These are phyloP conservation scores for Asterophora parasitica DNA, from an alignment of 768 basidiomycete species.

Conservation along the genomic window DNA sequence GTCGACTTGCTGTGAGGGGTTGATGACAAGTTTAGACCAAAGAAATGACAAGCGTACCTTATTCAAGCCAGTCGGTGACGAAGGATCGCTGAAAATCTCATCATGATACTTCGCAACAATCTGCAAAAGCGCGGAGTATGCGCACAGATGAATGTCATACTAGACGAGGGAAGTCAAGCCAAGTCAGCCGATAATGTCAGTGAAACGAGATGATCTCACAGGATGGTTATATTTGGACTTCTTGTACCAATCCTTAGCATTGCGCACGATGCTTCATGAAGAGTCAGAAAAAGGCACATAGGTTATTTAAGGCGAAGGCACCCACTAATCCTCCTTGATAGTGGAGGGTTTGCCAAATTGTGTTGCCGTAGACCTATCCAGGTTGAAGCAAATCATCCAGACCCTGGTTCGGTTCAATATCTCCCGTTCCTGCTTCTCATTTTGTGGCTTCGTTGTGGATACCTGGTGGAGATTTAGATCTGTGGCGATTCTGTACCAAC, in stretches of 20 bases:
- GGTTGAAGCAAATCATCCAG: slow-evolving; percentile 88
- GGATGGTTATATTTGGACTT: slow-evolving; percentile 56
- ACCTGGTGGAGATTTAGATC: slow-evolving; percentile 83
- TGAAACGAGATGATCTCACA: slow-evolving; percentile 28
- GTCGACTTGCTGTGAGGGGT: slow-evolving; percentile 48
- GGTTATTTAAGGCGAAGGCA: too few relatives aligned
- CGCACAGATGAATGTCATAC: slow-evolving; percentile 76
- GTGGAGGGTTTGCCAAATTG: slow-evolving; percentile 89
- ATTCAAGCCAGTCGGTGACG: slow-evolving; percentile 63
- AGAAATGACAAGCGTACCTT: slow-evolving; percentile 38
- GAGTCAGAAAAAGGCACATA: not conserved
- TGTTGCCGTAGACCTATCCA: slow-evolving; percentile 83
- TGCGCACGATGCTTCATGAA: slow-evolving; percentile 53
- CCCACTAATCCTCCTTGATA: slow-evolving; percentile 79
- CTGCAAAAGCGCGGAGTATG: slow-evolving; percentile 62
- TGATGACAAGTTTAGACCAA: slow-evolving; percentile 1
- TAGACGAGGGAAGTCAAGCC: slow-evolving; percentile 19
- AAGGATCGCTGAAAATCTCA: slow-evolving; percentile 68
- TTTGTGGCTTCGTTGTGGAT: slow-evolving; percentile 53
- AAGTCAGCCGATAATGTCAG: not conserved
- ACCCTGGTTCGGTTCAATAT: slow-evolving; percentile 79
- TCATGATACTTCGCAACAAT: slow-evolving; percentile 75
- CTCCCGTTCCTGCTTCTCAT: slow-evolving; percentile 76
- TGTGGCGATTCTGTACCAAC: slow-evolving; percentile 63
- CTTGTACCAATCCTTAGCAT: slow-evolving; percentile 73